Percentiles rank a stretch among this genome's conserved stretches.
Conservation (phyloP, 441 rosid genomes). For the Populus trichocarpa region DNA sequence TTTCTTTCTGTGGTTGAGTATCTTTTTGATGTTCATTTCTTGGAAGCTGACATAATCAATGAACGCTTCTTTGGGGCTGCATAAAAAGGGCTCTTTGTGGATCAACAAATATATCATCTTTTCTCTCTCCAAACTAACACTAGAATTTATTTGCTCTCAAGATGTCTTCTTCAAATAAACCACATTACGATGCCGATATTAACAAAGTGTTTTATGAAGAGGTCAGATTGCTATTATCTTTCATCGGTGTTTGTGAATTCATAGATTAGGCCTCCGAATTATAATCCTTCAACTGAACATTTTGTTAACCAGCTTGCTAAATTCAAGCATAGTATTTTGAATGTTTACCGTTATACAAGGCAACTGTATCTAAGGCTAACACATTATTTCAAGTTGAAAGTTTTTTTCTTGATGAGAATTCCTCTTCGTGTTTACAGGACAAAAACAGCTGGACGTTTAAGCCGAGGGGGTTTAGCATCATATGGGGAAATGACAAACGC, state of each 20-base stretch:
- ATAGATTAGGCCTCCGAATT: background rate
- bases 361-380: background rate
- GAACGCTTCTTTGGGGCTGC: background rate
- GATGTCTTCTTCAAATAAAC: background rate
- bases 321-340: background rate
- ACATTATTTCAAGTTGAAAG: background rate
- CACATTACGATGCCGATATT: background rate
- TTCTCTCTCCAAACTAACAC: background rate
- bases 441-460: background rate
- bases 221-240: background rate
- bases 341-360: background rate
- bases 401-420: background rate
- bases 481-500: constrained; percentile 42
- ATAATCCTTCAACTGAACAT: background rate
- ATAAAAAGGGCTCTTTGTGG: background rate
- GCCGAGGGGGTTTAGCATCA: constrained; percentile 30
- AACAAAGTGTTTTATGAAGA: rapidly evolving
- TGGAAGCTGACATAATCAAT: background rate
- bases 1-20: background rate
- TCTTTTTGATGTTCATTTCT: background rate
- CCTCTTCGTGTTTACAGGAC: background rate
- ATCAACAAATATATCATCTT: background rate
- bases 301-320: background rate
- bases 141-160: background rate
- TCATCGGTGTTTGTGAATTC: background rate